Evolutionary conservation across 2,329 filamentous ascomycete species (phyloP).

Genomic region (Fusarium sacchari): DNA sequence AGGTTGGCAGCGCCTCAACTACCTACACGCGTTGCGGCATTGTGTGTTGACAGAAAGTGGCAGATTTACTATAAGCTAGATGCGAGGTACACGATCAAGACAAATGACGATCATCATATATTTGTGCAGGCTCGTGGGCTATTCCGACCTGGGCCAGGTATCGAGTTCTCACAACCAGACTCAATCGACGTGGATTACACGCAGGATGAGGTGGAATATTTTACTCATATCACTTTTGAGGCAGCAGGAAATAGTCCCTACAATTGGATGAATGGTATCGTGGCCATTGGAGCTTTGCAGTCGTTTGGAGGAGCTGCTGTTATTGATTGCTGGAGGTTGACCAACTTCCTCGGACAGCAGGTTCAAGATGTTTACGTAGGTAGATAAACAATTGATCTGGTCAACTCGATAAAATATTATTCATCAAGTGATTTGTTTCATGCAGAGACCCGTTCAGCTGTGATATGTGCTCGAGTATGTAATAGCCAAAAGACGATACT

Average conservation of each 20-base stretch:
- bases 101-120: not conserved
- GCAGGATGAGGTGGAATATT: conserved; percentile 33
- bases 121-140: not conserved
- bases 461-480: too few relatives aligned
- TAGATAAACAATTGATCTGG: not conserved
- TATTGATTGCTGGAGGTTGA: conserved; percentile 35
- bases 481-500: too few relatives aligned
- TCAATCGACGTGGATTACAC: not conserved
- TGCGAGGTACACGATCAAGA: not conserved
- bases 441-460: not conserved
- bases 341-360: conserved; percentile 25
- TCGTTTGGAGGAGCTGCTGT: conserved; percentile 4
- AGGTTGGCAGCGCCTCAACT: not conserved
- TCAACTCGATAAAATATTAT: rapidly evolving
- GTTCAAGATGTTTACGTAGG: not conserved
- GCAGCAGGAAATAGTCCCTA: conserved; percentile 21
- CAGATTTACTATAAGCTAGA: not conserved
- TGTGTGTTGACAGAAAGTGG: not conserved
- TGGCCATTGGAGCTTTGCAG: conserved; percentile 22
- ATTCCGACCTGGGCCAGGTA: not conserved
- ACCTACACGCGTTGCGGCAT: not conserved
- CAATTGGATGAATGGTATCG: conserved; percentile 33
- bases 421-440: not conserved
- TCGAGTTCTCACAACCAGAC: not conserved
- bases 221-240: conserved; percentile 32